Base-by-base conservation (phyloP, 192 early-diverging fungal genomes). In the Phycomyces nitens region DNA sequence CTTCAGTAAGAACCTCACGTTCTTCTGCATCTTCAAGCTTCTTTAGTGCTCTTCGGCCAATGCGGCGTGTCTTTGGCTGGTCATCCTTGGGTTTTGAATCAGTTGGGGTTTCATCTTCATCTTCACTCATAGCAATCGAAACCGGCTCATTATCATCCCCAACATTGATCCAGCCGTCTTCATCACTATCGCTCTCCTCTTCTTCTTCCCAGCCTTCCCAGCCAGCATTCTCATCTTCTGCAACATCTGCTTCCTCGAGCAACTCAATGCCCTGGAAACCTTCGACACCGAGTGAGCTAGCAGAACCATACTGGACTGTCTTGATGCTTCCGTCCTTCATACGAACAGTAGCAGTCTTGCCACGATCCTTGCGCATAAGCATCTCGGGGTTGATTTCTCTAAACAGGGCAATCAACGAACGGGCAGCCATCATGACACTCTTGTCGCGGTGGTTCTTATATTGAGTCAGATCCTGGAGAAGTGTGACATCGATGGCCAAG, bases 381-480 rank as follows among this genome's bases (percentile, higher is more conserved):
- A 99, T 72, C 76, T 93, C 89, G 5, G 97, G 97, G 77, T 99
- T 98, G 60, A 96, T 73, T 63, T 98, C 94, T 22, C 97, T 79
- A 84, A 88, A 99, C n/a, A 99, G 82, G 23, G 82, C 79, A 58
- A 99, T 86, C 69, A 99, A 75, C 5, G 94, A 88, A 53, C 95
- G 82, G 1, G 92, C 92, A 3, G 93, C 97, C 79, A 91, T 94
- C 86, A 92, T 92, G 16, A 97, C 90, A 40, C 91, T 90, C 82
- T 97, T 99, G 69, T 97, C 92, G 18, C 88, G 83, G 72, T 96
- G 91, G 65, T 89, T 89, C 78, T 94, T 94, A 78, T 93, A 98
- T 50, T 92, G 86, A 11, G 94, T 85, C 75, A 99, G 72, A 65
- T 92, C 92, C 69, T 94, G 86, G 42, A 99, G 74, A 55, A 99